These are phyloP conservation scores for Ustilago shanxiensis DNA, from an alignment of 1,284 basidiomycete species.

Conservation along the genomic window DNA sequence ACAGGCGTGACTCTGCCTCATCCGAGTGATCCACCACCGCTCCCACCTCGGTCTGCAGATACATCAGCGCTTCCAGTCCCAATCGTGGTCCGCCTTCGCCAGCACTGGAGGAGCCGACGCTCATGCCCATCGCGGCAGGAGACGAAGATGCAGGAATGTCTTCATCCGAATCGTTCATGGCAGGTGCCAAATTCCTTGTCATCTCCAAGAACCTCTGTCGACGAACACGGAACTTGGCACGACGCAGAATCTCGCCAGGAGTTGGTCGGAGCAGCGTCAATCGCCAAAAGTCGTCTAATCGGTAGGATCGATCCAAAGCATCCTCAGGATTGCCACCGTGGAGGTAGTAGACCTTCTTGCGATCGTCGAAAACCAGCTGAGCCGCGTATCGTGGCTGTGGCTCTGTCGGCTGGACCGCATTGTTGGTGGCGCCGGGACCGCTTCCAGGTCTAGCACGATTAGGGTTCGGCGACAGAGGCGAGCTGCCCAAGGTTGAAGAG, in stretches of 20 bases:
- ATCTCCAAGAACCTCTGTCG: slow-evolving; percentile 67
- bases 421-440: slow-evolving; percentile 7
- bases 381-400: slow-evolving; percentile 62
- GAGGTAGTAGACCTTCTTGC: slow-evolving; percentile 65
- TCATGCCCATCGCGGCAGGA: background rate
- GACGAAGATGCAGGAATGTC: slow-evolving; percentile 10
- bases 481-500: background rate
- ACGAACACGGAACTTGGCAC: slow-evolving; percentile 68
- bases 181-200: slow-evolving; percentile 39
- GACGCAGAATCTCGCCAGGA: slow-evolving; percentile 65
- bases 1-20: slow-evolving; percentile 62
- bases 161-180: slow-evolving; percentile 38
- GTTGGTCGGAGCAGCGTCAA: slow-evolving; percentile 63
- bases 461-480: background rate
- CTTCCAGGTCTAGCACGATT: slow-evolving; percentile 9
- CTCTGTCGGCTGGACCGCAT: slow-evolving; percentile 25
- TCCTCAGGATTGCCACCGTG: slow-evolving; percentile 70
- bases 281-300: slow-evolving; percentile 69
- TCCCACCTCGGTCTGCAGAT: slow-evolving; percentile 69
- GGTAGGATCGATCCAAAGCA: slow-evolving; percentile 22
- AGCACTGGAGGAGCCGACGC: background rate
- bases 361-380: slow-evolving; percentile 69
- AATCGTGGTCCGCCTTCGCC: slow-evolving; percentile 31
- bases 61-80: slow-evolving; percentile 67
- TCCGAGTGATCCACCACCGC: slow-evolving; percentile 67